Evolutionary conservation across 2,329 filamentous ascomycete genomes (phyloP), one percentile per base, ranked within the genome.

Genomic region (Graphium sp.): DNA sequence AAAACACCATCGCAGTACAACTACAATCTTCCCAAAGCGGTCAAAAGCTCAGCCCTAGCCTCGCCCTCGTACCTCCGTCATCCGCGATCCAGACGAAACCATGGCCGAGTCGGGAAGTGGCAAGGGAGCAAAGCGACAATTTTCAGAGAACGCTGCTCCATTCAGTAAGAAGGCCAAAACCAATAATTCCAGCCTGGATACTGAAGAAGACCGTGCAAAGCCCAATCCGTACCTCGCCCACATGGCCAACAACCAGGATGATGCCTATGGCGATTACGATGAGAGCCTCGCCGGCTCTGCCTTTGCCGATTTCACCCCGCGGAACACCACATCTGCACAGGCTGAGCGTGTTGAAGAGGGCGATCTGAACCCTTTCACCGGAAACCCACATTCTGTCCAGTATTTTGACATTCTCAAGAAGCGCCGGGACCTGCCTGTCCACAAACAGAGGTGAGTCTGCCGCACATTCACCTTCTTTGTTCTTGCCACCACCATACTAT

Each of bases 221-320:
- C 48, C 66, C 47, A 95, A 95, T 49, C 82, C 81, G 2, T 95
- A 98, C 58, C 72, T 98, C 36, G 81, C 84, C 32, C 89, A 98
- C 54, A 78, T 79, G 71, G 74, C 87, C 53, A 64, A 75, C 37
- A 56, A 66, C 35, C 10, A 22, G 20, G 43, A 45, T 19, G 45
- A 53, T 24, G 48, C 46, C 48, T 57, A 51, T 39, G 51, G 41
- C 32, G 45, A 55, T 39, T 48, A 51, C 29, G 42, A 47, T 20
- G 46, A 45, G 34, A 38, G 42, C 22, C 41, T 45, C 24, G 46
- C 38, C 32, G 47, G 53, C 29, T 62, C 66, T 17, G 56, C 64
- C 26, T 59, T 92, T 32, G 60, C 64, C 23, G 60, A 65, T 34
- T 73, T 94, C 53, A 71, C 67, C 50, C 73, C 80, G 39, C 84